Evolutionary conservation across 2,329 filamentous ascomycete genomes (phyloP).

Genomic region (Phoma sp.): DNA sequence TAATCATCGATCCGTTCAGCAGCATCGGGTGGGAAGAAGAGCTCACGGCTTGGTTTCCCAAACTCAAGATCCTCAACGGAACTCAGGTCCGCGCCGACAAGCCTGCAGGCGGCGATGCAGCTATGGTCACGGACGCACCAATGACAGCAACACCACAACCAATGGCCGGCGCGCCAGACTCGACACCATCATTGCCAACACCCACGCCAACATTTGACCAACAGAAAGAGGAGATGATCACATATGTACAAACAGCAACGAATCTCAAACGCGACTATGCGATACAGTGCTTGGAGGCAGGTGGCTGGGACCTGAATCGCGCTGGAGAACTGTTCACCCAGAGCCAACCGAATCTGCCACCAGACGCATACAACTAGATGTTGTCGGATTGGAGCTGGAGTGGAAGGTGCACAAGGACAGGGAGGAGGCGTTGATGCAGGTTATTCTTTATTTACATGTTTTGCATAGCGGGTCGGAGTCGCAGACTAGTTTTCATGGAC

Average conservation of each 20-base stretch:
- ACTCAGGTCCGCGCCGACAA: conserved; percentile 74
- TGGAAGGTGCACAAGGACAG: too few species aligned
- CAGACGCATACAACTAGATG: conserved; percentile 49
- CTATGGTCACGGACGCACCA: conserved; percentile 20
- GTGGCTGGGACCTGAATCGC: conserved; percentile 78
- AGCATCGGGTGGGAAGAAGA: conserved; percentile 66
- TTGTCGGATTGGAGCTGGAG: neutral
- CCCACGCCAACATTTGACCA: conserved; percentile 13
- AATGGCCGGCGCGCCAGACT: conserved; percentile 50
- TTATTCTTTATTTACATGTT: too few species aligned
- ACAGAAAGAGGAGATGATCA: conserved; percentile 70
- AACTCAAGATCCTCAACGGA: conserved; percentile 77
- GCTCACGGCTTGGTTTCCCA: conserved; percentile 82
- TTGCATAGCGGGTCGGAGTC: too few species aligned
- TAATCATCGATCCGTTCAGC: conserved; percentile 65
- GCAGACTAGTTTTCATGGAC: too few species aligned
- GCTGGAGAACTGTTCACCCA: conserved; percentile 77
- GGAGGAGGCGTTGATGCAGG: too few species aligned
- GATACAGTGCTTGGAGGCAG: conserved; percentile 78
- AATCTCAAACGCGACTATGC: conserved; percentile 81
- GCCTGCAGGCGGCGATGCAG: conserved; percentile 40
- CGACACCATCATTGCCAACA: conserved; percentile 5
- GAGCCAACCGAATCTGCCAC: conserved; percentile 64
- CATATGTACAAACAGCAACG: conserved; percentile 76
- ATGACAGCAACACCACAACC: conserved; percentile 52